These are phyloP conservation scores for Melaleuca alternifolia DNA, from an alignment of 345 rosid genomes.

Conservation along the genomic window DNA sequence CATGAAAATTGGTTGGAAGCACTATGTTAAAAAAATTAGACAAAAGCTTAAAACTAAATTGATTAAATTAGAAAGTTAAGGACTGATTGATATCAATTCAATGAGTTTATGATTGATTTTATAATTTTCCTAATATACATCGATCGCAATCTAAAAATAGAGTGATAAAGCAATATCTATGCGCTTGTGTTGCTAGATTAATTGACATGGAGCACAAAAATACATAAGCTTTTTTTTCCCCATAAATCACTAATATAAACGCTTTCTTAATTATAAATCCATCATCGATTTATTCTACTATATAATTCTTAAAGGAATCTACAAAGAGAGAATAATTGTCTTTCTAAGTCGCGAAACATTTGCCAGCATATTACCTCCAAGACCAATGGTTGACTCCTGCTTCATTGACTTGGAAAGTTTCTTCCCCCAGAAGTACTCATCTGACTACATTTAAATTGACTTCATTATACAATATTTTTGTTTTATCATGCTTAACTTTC, in stretches of 20 bases:
- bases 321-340: neutral
- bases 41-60: no score
- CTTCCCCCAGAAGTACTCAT: neutral
- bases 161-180: accelerated
- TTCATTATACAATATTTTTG: neutral
- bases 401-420: neutral
- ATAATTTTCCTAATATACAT: neutral
- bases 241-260: neutral
- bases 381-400: neutral
- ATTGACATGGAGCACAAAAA: neutral
- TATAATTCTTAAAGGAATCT: neutral
- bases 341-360: neutral
- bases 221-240: neutral
- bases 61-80: neutral
- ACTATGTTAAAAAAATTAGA: neutral
- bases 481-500: neutral
- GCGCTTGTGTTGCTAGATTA: neutral
- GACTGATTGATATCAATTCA: neutral
- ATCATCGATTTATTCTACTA: neutral
- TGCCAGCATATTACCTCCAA: neutral
- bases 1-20: accelerated
- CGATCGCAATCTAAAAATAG: neutral
- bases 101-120: accelerated
- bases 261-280: neutral
- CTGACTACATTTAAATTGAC: neutral